Evolutionary conservation across 257 asterid species (phyloP), one percentile per base, ranked within the genome.

Genomic region (Datura wrightii): DNA sequence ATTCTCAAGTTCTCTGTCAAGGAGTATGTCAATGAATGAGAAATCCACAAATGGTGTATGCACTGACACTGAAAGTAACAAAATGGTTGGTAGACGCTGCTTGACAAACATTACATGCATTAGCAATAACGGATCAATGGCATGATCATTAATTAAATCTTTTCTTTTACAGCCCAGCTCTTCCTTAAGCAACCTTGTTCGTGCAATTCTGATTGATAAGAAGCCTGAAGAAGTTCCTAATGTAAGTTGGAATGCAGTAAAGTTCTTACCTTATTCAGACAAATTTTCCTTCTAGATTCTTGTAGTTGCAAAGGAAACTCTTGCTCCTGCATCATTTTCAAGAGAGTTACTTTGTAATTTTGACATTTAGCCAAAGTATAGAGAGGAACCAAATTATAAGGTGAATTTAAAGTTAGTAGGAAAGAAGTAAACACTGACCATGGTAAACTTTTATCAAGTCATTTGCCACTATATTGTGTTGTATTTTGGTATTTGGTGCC

Each of bases 181-280:
- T 87, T 92, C 99, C 82, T 87, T 96, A 90, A 91, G 91, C 84
- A 88, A 79, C 89, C 98, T 94, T 79, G 94, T 96, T 82, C 98
- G 91, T 82, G 91, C 95, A 52, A 87, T 92, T 87, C 90, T 96
- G 37, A 80, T 86, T 87, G 95, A 96, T 82, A 96, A 90, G 97
- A 96, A 91, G 91, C 97, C 99, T 18, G 97, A 94, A 80, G 99
- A 96, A 85, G 93, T 96, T 90, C 98, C 98, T 84, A 89, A 85
- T 90, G 98, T 95, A 89, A 86, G 94, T 76, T 79, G 66, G 79
- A 85, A 78, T 52, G 18, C 67, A 36, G 24, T 58, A 71, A 5
- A 48, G 60, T 13, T 63, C 48, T 7, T 37, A 67, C 72, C 0
- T 10, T 50, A 41, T 55, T 34, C 44, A 56, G 15, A 50, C 55